These are phyloP conservation scores for Dryas alaskensis DNA, from an alignment of 306 rosid genomes.

Conservation along the genomic window DNA sequence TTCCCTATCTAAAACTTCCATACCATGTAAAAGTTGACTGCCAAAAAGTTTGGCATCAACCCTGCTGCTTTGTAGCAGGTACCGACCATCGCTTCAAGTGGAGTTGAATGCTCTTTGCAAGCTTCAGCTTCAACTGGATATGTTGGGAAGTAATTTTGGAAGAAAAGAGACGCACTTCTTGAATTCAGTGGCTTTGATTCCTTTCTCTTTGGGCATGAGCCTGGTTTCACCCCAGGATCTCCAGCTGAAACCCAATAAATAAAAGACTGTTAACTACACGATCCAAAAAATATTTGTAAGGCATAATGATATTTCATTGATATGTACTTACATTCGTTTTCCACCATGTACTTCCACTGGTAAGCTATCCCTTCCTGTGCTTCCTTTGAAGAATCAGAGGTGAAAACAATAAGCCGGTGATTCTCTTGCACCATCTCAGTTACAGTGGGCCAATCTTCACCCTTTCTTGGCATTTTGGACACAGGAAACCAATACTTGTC, in stretches of 20 bases:
- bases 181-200: slow-evolving; percentile 82
- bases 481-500: slow-evolving; percentile 87
- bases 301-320: slow-evolving; percentile 11
- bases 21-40: slow-evolving; percentile 98
- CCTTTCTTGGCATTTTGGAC: slow-evolving; percentile 74
- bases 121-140: slow-evolving; percentile 90
- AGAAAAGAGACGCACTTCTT: slow-evolving; percentile 64
- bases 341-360: slow-evolving; percentile 93
- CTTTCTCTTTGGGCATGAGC: slow-evolving; percentile 81
- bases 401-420: slow-evolving; percentile 86
- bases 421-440: slow-evolving; percentile 75
- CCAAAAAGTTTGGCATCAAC: slow-evolving; percentile 75
- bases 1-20: not conserved
- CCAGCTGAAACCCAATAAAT: slow-evolving; percentile 68
- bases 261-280: not conserved
- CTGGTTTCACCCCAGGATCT: slow-evolving; percentile 79
- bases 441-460: slow-evolving; percentile 91
- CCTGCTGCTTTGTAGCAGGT: slow-evolving; percentile 94
- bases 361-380: slow-evolving; percentile 91
- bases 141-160: slow-evolving; percentile 87
- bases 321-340: slow-evolving; percentile 75
- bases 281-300: slow-evolving; percentile 7
- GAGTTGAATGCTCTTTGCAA: slow-evolving; percentile 93
- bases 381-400: slow-evolving; percentile 83
- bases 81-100: slow-evolving; percentile 76